A percentile compares a stretch with the other conserved stretches of the same genome.
These are phyloP conservation scores for Rhytidhysteron rufulum DNA, from an alignment of 2,329 filamentous ascomycete genomes.

Conservation along the genomic window DNA sequence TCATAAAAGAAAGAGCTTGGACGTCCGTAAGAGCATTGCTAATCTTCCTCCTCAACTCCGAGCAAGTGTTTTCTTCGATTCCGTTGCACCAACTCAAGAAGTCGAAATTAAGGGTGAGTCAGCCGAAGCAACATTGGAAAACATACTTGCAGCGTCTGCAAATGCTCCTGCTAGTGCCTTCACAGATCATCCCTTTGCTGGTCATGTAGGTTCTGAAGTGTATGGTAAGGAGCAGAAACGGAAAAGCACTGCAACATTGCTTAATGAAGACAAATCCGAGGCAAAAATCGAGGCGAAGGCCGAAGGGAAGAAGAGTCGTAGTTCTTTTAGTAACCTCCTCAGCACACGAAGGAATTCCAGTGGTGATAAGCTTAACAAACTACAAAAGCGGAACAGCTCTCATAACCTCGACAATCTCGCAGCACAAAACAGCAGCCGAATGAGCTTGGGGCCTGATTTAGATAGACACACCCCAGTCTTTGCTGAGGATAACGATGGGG, in stretches of 20 bases:
- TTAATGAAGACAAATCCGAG: constrained; percentile 16
- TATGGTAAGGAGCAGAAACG: constrained; percentile 53
- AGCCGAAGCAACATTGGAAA: constrained; percentile 83
- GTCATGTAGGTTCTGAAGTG: constrained; percentile 68
- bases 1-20: constrained; percentile 21
- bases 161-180: constrained; percentile 86
- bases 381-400: constrained; percentile 39
- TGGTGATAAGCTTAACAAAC: constrained; percentile 35
- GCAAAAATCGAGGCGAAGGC: constrained; percentile 10
- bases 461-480: constrained; percentile 17
- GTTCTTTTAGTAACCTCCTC: constrained; percentile 34
- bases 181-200: constrained; percentile 81
- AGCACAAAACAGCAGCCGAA: constrained; percentile 28
- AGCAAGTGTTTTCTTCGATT: constrained; percentile 88
- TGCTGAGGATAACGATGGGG: constrained; percentile 21
- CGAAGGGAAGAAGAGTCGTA: constrained; percentile 31
- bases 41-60: constrained; percentile 77
- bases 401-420: constrained; percentile 33
- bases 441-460: constrained; percentile 33
- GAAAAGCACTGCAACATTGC: constrained; percentile 38
- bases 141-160: constrained; percentile 85
- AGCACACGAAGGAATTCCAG: constrained; percentile 35
- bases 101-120: constrained; percentile 67
- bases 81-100: constrained; percentile 54
- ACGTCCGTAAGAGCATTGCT: constrained; percentile 40